Evolutionary conservation across 1,284 basidiomycete species (phyloP).

Genomic region (Tilletia indica): DNA sequence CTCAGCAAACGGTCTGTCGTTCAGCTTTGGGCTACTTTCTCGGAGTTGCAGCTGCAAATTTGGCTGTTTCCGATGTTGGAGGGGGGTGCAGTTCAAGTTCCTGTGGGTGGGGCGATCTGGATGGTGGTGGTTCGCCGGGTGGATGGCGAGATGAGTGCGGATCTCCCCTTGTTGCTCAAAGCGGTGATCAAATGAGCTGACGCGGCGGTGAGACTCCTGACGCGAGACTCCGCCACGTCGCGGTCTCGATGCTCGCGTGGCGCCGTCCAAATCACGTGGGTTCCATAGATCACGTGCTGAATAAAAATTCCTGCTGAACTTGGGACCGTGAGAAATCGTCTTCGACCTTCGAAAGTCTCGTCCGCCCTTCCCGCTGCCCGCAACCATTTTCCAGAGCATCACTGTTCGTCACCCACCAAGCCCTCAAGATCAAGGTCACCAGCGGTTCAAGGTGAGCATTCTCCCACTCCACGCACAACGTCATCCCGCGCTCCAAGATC

Average conservation of each 20-base stretch:
- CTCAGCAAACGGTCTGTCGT: too few relatives aligned
- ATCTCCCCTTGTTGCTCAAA: not conserved
- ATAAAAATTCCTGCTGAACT: too few relatives aligned
- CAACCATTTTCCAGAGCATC: not conserved
- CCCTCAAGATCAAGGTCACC: slow-evolving; percentile 15
- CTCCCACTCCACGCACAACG: not conserved
- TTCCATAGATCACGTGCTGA: too few relatives aligned
- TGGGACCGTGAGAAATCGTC: too few relatives aligned
- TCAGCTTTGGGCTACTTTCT: too few relatives aligned
- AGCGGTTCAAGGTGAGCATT: not conserved
- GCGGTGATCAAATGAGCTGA: not conserved
- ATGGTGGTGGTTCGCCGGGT: not conserved
- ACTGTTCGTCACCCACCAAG: not conserved
- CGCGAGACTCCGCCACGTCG: not conserved
- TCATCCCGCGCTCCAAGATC: not conserved
- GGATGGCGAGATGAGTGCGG: not conserved
- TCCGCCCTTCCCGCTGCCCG: not conserved
- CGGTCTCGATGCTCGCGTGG: too few relatives aligned
- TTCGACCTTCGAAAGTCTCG: too few relatives aligned
- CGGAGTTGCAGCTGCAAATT: too few relatives aligned
- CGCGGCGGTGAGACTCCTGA: not conserved
- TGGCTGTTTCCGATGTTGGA: not conserved
- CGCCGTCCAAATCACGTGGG: too few relatives aligned
- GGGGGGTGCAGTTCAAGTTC: too few relatives aligned
- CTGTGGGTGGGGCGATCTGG: too few relatives aligned